Base-by-base conservation (phyloP, 441 rosid species). In the Viola pubescens region DNA sequence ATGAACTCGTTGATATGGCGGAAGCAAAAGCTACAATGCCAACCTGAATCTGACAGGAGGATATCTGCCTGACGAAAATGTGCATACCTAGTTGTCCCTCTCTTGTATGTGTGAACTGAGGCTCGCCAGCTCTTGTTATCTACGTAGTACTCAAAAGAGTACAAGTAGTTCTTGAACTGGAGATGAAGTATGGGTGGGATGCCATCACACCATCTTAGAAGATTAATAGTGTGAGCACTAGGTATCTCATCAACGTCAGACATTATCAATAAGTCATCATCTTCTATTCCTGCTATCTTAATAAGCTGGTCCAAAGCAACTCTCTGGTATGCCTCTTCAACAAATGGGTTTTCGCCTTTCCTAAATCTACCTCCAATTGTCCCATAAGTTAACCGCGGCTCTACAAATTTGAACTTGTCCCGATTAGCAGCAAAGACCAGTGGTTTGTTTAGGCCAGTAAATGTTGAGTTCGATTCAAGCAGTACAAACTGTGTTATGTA, bases 21-120 rank as follows among this genome's bases (percentile, higher is more conserved):
- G 61, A 91, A 91, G 62, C 97, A 91, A 72, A 91, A 91, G 78
- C 97, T 90, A 64, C 97, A 90, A 56, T 90, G 97, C 97, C 97
- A 90, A 11, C 97, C 97, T 0, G 97, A 62, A 77, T 88, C 96
- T 0, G 96, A 70, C 65, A 91, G 65, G 37, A 86, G 53, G 13
- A 74, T 45, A 77, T 91, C 82, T 0, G 82, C 67, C 77, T 86
- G 96, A 0, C 96, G 89, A 59, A 56, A 91, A 73, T 91, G 97
- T 7, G 94, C 89, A 65, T 88, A 88, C 70, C 87, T 78, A 43
- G 96, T 88, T 53, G 79, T 78, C 42, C 86, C 80, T 2, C 66
- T 61, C 70, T 16, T 67, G 70, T 84, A 88, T 56, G 80, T 76
- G 59, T 90, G 97, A 19, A 88, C 65, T 0, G 97, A 84, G 26